Conservation (phyloP, 2,329 filamentous ascomycete species). For the Leptographium galeiforme region DNA sequence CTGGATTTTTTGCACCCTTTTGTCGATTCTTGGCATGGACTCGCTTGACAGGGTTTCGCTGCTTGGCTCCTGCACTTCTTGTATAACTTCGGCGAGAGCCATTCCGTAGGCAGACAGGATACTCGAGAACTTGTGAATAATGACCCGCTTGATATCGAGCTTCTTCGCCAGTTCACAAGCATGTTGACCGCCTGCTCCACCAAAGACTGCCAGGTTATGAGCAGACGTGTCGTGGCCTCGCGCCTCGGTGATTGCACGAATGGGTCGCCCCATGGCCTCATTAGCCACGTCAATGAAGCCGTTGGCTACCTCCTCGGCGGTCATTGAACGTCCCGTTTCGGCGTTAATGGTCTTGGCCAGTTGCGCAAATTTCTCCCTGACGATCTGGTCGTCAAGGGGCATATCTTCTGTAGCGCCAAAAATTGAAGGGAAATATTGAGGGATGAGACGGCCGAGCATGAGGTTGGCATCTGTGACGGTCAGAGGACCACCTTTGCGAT, state of each 20-base stretch:
- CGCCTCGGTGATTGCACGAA: conserved; percentile 57
- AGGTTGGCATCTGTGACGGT: conserved; percentile 57
- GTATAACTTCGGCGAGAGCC: conserved; percentile 22
- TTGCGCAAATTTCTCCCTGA: conserved; percentile 83
- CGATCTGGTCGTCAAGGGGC: conserved; percentile 43
- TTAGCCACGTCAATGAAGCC: conserved; percentile 58
- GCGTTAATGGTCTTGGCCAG: conserved; percentile 51
- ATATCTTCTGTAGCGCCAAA: conserved; percentile 53
- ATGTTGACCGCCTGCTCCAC: conserved; percentile 59
- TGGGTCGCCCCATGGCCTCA: conserved; percentile 57
- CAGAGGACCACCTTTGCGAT: conserved; percentile 50
- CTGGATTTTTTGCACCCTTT: too few species aligned
- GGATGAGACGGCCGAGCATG: conserved; percentile 39
- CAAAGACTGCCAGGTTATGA: conserved; percentile 58
- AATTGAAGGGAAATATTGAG: conserved; percentile 54
- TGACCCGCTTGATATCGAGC: conserved; percentile 53
- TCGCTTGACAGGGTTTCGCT: not conserved
- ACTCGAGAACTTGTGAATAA: conserved; percentile 57
- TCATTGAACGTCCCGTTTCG: conserved; percentile 36
- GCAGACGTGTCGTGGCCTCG: conserved; percentile 57
- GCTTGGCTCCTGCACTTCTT: conserved; percentile 18
- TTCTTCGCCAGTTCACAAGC: conserved; percentile 55
- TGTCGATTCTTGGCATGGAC: conserved; percentile 36
- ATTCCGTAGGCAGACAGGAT: conserved; percentile 33
- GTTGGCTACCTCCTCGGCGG: conserved; percentile 1